Percentiles rank a stretch among this genome's conserved stretches.
phyloP scores from a whole-genome alignment of 202 grass and related monocot species.

The Carex arenaria region DNA sequence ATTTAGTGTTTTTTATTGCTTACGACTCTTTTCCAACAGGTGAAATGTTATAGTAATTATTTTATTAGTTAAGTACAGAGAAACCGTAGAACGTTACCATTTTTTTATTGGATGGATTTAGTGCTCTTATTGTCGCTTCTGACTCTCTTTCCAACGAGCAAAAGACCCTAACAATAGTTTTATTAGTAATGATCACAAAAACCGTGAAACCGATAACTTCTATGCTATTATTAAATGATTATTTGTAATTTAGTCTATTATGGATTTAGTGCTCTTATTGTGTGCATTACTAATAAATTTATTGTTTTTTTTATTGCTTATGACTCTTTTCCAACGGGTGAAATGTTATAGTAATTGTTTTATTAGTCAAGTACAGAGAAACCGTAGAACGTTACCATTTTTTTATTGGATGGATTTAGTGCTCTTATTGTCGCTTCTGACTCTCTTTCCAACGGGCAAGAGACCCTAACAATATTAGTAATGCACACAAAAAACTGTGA shows the following conservation, averaged over 20 bases:
- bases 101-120: not conserved
- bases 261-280: too few species aligned
- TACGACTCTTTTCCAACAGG: not conserved
- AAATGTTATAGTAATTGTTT: not conserved
- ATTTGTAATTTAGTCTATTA: too few species aligned
- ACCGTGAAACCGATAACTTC: too few species aligned
- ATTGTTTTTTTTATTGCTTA: not conserved
- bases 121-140: too few species aligned
- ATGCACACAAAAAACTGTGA: not conserved
- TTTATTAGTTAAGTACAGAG: not conserved
- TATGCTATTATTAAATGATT: too few species aligned
- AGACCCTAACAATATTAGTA: not conserved
- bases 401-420: not conserved
- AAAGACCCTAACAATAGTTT: too few species aligned
- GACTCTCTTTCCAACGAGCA: too few species aligned
- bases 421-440: not conserved
- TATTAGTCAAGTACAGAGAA: not conserved
- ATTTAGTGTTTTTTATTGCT: not conserved
- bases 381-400: not conserved
- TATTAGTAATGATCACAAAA: too few species aligned
- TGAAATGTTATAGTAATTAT: not conserved
- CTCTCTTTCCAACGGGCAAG: not conserved
- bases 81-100: not conserved
- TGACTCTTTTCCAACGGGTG: not conserved
- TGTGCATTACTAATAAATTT: too few species aligned